Percentiles rank a stretch among this genome's conserved stretches.
phyloP scores from a whole-genome alignment of 768 basidiomycete genomes.

The Coprinopsis marcescibilis region DNA sequence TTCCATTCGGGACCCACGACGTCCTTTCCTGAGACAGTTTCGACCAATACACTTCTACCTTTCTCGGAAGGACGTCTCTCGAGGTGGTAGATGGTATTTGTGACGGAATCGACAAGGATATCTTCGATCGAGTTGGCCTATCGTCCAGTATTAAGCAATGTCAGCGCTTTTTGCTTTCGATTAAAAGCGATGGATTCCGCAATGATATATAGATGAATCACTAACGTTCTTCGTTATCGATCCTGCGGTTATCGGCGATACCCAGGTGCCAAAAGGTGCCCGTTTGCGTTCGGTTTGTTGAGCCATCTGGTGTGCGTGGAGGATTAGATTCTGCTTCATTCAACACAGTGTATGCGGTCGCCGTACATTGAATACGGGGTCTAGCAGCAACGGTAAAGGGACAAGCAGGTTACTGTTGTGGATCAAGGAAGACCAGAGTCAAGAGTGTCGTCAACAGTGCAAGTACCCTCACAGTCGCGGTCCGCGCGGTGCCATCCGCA shows the following conservation, averaged over 20 bases:
- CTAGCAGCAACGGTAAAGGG: no score
- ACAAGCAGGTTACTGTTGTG: no score
- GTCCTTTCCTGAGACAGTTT: conserved; percentile 43
- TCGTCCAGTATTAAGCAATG: background rate
- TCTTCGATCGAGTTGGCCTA: conserved; percentile 36
- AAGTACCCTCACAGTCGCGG: no score
- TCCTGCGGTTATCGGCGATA: conserved; percentile 44
- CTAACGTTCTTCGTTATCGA: conserved; percentile 38
- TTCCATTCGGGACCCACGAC: conserved; percentile 52
- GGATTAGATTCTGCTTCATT: no score
- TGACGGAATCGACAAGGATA: conserved; percentile 54
- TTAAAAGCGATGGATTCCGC: conserved; percentile 20
- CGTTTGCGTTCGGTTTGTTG: no score
- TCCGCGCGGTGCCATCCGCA: no score
- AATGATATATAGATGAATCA: conserved; percentile 1
- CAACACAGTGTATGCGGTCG: no score
- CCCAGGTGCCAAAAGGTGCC: conserved; percentile 59
- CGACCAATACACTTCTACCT: conserved; percentile 51
- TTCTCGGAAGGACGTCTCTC: conserved; percentile 53
- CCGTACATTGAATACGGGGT: no score
- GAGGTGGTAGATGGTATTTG: conserved; percentile 49
- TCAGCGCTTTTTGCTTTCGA: background rate
- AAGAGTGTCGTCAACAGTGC: no score
- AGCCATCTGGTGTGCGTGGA: no score
- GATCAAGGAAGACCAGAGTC: no score